Evolutionary conservation across 164 flowering plant genomes (phyloP).

Genomic region (Houttuynia cordata): DNA sequence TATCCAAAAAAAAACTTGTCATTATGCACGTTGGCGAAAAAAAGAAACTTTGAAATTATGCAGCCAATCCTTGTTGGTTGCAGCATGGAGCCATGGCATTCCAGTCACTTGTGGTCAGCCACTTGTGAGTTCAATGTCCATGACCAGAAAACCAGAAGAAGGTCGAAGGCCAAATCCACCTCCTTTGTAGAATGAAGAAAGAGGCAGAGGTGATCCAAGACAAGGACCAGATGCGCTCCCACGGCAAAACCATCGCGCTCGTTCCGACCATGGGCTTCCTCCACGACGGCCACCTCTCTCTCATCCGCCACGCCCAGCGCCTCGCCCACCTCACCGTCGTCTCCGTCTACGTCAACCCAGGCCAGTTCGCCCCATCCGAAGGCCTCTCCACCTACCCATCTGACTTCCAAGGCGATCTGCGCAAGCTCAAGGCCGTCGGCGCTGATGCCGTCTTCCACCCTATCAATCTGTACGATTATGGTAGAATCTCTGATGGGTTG

Average conservation of each 20-base stretch:
- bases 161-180: no score
- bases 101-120: no score
- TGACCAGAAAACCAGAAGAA: no score
- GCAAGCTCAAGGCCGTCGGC: conserved; percentile 48
- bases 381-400: conserved; percentile 93
- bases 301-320: conserved; percentile 50
- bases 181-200: conserved; percentile 5
- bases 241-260: conserved; percentile 59
- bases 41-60: no score
- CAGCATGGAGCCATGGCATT: no score
- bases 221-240: conserved; percentile 60
- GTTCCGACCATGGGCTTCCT: conserved; percentile 99
- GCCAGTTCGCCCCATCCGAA: conserved; percentile 82
- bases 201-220: conserved; percentile 47
- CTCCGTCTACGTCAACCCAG: conserved; percentile 91
- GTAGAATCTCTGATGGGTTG: no score
- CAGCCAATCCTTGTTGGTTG: no score
- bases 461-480: conserved; percentile 54
- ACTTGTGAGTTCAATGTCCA: no score
- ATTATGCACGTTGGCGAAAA: no score
- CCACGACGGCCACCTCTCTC: conserved; percentile 81
- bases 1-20: no score
- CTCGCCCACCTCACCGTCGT: conserved; percentile 46
- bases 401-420: conserved; percentile 69
- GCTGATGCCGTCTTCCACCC: conserved; percentile 85